Base-by-base conservation (phyloP, 2,329 filamentous ascomycete genomes). In the Pezicula neosporulosa region DNA sequence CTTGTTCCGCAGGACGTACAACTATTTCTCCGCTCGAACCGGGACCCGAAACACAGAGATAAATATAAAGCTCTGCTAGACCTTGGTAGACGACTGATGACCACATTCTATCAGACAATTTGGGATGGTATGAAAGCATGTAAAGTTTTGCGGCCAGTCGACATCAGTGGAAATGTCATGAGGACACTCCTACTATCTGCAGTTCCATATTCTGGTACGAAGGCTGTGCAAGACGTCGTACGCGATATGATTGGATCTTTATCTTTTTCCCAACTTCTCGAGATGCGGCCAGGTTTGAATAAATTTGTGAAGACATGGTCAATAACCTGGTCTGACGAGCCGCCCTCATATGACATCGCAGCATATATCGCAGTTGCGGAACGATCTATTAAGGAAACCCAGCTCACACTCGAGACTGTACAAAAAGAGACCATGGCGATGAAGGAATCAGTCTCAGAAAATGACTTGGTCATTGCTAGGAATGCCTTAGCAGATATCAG, bases 101-200 rank as follows among this genome's bases (percentile, higher is more conserved):
- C 41, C n/a, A 28, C 47, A 10, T 56, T 66, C 33, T 64, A 57
- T 45, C 44, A 53, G 45, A 44, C 53, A n/a, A 39, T 61, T 27
- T 66, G 63, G 63, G 43, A 56, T 10, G 62, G 63, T 3, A 54
- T 66, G 9, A 38, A 48, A 19, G 49, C 49, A 21, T 62, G 53
- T 35, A 58, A 60, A 51, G 56, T 63, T 38, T 27, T 65, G 27
- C 42, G 44, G 9, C 49, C 57, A 4, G 47, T 37, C 15, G 57
- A 61, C 19, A 50, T 61, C 24, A 49, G 54, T 36, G 44, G 35
- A 6, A 30, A 43, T 30, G 50, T 54, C 15, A 44, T 63, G 28
- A 47, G 48, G 16, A 41, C 36, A 18, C 46, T 62, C 19, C 19
- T 65, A 6, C 41, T 66, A 9, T 46, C 51, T 18, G n/a, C 51